These are phyloP conservation scores for Eleusine coracana DNA, from an alignment of 176 grass and related monocot genomes.

Conservation along the genomic window DNA sequence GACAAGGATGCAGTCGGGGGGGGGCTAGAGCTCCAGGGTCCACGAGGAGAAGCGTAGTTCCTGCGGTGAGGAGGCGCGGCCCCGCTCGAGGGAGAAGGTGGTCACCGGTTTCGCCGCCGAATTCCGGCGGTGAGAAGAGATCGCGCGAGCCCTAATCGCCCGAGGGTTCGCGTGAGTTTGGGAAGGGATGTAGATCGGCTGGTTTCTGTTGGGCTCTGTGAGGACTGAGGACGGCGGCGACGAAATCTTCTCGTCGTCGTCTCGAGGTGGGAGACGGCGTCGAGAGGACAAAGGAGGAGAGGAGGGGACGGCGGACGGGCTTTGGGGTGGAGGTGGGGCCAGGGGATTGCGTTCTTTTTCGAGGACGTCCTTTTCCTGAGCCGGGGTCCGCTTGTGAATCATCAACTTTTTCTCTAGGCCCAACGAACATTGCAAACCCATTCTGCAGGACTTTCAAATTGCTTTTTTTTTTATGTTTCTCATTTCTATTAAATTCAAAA, in stretches of 20 bases:
- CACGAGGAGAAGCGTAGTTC: not conserved
- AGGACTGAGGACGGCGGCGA: not conserved
- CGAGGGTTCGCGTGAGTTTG: not conserved
- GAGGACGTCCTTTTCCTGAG: not conserved
- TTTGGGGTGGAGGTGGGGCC: not conserved
- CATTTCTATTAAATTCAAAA: too few species aligned
- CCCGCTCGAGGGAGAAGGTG: not conserved
- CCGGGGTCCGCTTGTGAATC: not conserved
- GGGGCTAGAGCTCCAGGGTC: not conserved
- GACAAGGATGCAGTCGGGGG: not conserved
- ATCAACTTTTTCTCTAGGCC: not conserved
- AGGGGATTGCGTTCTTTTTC: slow-evolving; percentile 10
- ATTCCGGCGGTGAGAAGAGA: not conserved
- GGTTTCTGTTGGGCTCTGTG: not conserved
- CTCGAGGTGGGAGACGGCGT: not conserved
- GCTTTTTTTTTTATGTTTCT: too few species aligned
- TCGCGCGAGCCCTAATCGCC: not conserved
- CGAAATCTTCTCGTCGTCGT: not conserved
- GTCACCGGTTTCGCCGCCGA: not conserved
- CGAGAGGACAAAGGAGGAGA: not conserved
- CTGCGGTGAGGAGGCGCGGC: not conserved
- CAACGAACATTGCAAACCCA: not conserved
- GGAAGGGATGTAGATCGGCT: not conserved
- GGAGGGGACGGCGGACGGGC: not conserved
- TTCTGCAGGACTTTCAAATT: not conserved